phyloP scores from a whole-genome alignment of 2,329 filamentous ascomycete species.

The Ceratocystis cubensis region DNA sequence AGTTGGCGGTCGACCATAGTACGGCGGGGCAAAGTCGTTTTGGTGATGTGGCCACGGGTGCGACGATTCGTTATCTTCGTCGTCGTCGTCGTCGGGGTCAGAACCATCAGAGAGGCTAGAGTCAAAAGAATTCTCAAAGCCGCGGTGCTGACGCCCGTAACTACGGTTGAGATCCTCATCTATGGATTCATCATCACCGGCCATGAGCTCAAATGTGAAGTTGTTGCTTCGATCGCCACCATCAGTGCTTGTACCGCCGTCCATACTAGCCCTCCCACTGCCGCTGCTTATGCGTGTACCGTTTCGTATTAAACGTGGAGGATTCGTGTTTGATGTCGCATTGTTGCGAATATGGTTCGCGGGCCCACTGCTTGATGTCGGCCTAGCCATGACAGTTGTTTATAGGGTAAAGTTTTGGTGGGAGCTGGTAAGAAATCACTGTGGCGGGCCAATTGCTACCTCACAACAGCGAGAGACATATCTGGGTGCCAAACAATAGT shows the following conservation, averaged over 20 bases:
- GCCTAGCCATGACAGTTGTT: constrained; percentile 1
- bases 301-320: not conserved
- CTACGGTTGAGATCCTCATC: not conserved
- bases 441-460: not conserved
- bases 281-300: not conserved
- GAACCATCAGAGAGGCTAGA: constrained; percentile 4
- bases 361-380: not conserved
- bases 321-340: not conserved
- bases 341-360: not conserved
- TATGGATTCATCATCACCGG: constrained; percentile 6
- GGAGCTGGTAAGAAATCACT: not conserved
- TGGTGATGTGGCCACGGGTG: constrained; percentile 37
- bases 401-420: not conserved
- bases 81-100: not conserved
- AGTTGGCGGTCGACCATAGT: constrained; percentile 94
- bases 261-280: not conserved
- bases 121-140: constrained; percentile 8
- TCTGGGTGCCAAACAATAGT: not conserved
- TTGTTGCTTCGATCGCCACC: not conserved
- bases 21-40: constrained; percentile 62
- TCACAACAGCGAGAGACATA: not conserved
- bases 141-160: not conserved
- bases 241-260: not conserved
- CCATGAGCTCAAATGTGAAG: constrained; percentile 12
- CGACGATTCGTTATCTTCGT: constrained; percentile 25